phyloP scores from a whole-genome alignment of 2,329 filamentous ascomycete species.

The Bimuria novae-zelandiae region DNA sequence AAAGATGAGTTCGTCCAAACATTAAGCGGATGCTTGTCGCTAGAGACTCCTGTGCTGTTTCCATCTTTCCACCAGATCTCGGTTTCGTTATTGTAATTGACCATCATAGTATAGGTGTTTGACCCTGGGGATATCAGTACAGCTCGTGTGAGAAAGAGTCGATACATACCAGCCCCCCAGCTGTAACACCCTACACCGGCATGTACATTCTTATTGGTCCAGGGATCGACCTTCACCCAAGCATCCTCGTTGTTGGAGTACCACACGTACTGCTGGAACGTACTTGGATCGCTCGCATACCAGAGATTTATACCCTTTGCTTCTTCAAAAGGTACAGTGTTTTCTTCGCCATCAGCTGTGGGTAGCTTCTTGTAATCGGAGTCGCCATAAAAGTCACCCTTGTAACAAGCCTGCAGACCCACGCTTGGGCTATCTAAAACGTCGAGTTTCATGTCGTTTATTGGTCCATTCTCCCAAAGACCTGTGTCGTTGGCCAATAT shows the following conservation, averaged over 20 bases:
- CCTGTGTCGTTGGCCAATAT: constrained; percentile 38
- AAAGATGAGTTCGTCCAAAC: constrained; percentile 39
- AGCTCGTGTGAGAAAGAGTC: background rate
- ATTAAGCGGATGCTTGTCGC: constrained; percentile 47
- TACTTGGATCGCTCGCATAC: constrained; percentile 47
- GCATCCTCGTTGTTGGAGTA: constrained; percentile 38
- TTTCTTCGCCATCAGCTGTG: constrained; percentile 30
- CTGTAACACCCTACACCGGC: constrained; percentile 52
- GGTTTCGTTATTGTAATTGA: constrained; percentile 44
- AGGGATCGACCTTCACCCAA: constrained; percentile 46
- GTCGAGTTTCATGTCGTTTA: constrained; percentile 76
- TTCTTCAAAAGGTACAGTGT: constrained; percentile 29
- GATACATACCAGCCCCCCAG: constrained; percentile 43
- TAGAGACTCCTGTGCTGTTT: constrained; percentile 37
- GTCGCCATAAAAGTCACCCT: constrained; percentile 66
- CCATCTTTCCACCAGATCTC: constrained; percentile 54
- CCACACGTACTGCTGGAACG: constrained; percentile 51
- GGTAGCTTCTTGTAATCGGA: constrained; percentile 47
- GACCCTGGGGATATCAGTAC: background rate
- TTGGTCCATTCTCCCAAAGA: constrained; percentile 47
- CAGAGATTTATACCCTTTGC: constrained; percentile 51
- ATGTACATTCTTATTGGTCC: constrained; percentile 48
- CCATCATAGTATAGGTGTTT: constrained; percentile 51
- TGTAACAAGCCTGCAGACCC: constrained; percentile 77
- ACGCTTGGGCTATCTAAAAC: constrained; percentile 90